Base-by-base conservation (phyloP, 306 rosid genomes). In the Spatholobus suberectus region DNA sequence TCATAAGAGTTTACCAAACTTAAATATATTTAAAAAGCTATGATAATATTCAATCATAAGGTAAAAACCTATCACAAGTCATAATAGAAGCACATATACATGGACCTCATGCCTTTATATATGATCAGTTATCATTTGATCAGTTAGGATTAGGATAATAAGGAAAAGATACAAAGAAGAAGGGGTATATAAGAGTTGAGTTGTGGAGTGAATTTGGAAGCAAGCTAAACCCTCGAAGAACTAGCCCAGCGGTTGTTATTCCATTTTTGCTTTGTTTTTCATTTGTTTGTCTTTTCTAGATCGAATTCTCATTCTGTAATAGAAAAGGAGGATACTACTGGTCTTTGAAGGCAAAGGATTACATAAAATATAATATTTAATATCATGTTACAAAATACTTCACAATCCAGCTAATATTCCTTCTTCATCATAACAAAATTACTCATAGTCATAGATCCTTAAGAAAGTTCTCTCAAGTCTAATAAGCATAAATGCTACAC, bases 351-450 rank as follows among this genome's bases (percentile, higher is more conserved):
- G 27, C 68, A 71, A n/a, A n/a, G n/a, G n/a, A n/a, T n/a, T n/a
- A n/a, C n/a, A n/a, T n/a, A n/a, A n/a, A n/a, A n/a, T n/a, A n/a
- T n/a, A n/a, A n/a, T n/a, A n/a, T n/a, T n/a, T n/a, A n/a, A n/a
- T n/a, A n/a, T n/a, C n/a, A n/a, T n/a, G n/a, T n/a, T 32, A 35
- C 32, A 29, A 3, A 29, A 29, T 29, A 29, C 32, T 29, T 29
- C 32, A 29, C 32, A 29, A 29, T 29, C 75, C 49, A 70, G 38
- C 27, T 46, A 80, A 26, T 7, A 35, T 13, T 40, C 78, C 65
- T 58, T 71, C 70, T 44, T 27, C 70, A 27, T 46, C 70, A 70
- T 17, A 32, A 51, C 68, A 29, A 68, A 52, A 54, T 49, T 6
- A 26, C 55, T 44, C 43, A 29, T 29, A 46, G n/a, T 46, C 18